These are phyloP conservation scores for Fusarium anguioides DNA, from an alignment of 2,329 filamentous ascomycete species.

Conservation along the genomic window DNA sequence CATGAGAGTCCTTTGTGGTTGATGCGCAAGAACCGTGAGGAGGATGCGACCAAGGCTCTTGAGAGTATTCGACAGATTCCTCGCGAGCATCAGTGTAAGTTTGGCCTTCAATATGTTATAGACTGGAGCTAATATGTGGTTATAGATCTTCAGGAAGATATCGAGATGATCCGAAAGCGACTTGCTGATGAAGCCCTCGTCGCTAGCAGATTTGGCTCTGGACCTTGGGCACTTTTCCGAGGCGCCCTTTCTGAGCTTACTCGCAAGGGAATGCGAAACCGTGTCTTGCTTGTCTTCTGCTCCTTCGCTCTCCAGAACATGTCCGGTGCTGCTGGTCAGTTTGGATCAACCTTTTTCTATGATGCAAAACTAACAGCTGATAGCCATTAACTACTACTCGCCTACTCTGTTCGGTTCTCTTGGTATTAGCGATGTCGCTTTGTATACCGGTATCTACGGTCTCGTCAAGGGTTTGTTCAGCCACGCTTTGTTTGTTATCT, in stretches of 20 bases:
- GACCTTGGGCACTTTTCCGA: conserved; percentile 49
- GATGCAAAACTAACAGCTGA: background rate
- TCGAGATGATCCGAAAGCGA: conserved; percentile 57
- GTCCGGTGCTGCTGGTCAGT: conserved; percentile 53
- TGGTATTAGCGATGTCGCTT: conserved; percentile 57
- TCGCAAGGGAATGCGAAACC: conserved; percentile 55
- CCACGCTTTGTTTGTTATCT: accelerated
- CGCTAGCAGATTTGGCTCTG: conserved; percentile 48
- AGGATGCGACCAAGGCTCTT: conserved; percentile 48
- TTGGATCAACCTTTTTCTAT: accelerated
- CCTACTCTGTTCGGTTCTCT: conserved; percentile 56
- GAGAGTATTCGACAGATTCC: conserved; percentile 58
- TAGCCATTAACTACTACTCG: conserved; percentile 58
- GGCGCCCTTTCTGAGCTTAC: conserved; percentile 51
- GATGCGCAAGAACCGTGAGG: conserved; percentile 49
- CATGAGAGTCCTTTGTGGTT: conserved; percentile 57
- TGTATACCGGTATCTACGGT: conserved; percentile 65
- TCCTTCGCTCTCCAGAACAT: conserved; percentile 55
- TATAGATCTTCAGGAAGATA: conserved; percentile 59
- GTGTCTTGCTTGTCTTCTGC: conserved; percentile 52
- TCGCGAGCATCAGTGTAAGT: conserved; percentile 50
- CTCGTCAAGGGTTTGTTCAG: conserved; percentile 51
- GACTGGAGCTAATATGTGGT: conserved; percentile 6
- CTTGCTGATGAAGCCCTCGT: conserved; percentile 51
- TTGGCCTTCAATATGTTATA: accelerated